Evolutionary conservation across 352 stramenopile genomes (phyloP).

Genomic region (Phytopythium oedochilum): DNA sequence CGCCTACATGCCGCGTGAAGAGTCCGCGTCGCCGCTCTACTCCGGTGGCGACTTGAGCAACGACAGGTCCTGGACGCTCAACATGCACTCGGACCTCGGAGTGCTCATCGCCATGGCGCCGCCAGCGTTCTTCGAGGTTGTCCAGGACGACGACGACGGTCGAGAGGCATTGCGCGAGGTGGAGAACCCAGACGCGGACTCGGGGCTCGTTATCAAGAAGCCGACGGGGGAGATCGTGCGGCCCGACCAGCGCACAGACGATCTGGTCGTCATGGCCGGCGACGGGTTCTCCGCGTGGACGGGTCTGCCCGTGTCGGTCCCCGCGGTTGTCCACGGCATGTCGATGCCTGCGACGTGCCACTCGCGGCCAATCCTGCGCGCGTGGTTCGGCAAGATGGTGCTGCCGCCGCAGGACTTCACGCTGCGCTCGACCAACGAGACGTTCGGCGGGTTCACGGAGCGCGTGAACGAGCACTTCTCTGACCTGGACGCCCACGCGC

Average conservation of each 20-base stretch:
- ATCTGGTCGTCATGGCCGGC: conserved; percentile 15
- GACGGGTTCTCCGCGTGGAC: conserved; percentile 16
- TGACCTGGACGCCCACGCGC: conserved; percentile 5
- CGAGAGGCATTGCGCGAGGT: conserved; percentile 3
- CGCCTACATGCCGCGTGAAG: conserved; percentile 9
- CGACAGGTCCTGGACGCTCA: conserved; percentile 6
- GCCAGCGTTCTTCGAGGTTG: conserved; percentile 12
- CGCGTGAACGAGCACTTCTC: conserved; percentile 1
- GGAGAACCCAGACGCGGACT: conserved; percentile 9
- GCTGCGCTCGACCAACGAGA: conserved; percentile 23
- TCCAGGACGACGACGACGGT: background rate
- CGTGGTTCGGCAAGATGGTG: conserved; percentile 43
- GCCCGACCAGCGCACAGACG: conserved; percentile 8
- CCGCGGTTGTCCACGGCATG: conserved; percentile 17
- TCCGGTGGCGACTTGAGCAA: no score
- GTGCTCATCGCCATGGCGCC: conserved; percentile 19
- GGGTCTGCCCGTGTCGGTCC: conserved; percentile 7
- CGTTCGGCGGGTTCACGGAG: conserved; percentile 20
- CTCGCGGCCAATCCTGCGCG: conserved; percentile 11
- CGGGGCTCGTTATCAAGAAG: conserved; percentile 11
- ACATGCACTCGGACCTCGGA: conserved; percentile 17
- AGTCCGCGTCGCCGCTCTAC: background rate
- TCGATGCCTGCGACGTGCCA: conserved; percentile 17
- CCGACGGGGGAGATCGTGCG: conserved; percentile 5
- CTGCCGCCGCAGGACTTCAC: conserved; percentile 14